Conservation (phyloP, 371 early-diverging fungal genomes). For the Mucor racemosus region DNA sequence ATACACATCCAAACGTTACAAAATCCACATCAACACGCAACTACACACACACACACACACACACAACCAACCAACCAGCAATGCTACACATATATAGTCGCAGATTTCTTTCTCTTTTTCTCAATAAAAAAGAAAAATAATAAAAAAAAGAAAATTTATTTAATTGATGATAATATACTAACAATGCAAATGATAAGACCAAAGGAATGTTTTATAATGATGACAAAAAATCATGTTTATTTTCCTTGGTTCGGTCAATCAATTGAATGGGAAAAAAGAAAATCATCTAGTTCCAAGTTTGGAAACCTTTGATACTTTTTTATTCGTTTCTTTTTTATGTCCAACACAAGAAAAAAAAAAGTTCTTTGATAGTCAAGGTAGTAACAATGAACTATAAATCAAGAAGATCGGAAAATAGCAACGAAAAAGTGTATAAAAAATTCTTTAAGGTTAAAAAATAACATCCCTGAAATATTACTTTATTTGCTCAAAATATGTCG, state of each 20-base stretch:
- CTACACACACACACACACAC: background rate
- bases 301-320: slow-evolving; percentile 1
- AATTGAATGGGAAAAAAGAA: slow-evolving; percentile 2
- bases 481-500: background rate
- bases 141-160: background rate
- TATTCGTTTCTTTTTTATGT: slow-evolving; percentile 5
- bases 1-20: background rate
- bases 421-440: background rate
- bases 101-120: background rate
- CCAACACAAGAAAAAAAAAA: slow-evolving; percentile 2
- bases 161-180: background rate
- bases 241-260: background rate
- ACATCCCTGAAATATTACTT: background rate
- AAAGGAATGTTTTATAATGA: background rate
- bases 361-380: background rate
- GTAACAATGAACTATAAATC: background rate
- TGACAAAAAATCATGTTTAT: slow-evolving; percentile 2
- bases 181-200: background rate
- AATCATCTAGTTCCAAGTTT: slow-evolving; percentile 1
- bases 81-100: background rate
- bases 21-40: background rate
- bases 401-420: background rate
- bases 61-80: background rate
- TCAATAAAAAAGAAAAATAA: background rate
- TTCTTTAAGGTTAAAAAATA: background rate